phyloP scores from a whole-genome alignment of 1,284 basidiomycete species.

The Ceratobasidium sp. region DNA sequence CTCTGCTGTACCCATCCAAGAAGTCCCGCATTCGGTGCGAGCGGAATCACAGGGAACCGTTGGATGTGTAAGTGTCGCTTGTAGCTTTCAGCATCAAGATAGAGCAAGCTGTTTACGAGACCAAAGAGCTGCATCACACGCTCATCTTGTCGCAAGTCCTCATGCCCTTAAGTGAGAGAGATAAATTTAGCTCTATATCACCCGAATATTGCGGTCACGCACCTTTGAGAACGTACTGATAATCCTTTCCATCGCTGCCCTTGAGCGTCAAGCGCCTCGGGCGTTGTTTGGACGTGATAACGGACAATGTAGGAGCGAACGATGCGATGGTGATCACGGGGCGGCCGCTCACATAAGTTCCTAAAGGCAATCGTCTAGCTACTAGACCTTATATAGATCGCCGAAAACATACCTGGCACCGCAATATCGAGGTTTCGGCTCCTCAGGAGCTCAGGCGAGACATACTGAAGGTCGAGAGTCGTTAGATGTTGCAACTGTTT shows the following conservation, averaged over 20 bases:
- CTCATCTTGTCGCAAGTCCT: slow-evolving; percentile 98
- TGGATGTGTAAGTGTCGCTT: slow-evolving; percentile 97
- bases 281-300: slow-evolving; percentile 98
- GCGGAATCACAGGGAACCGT: slow-evolving; percentile 91
- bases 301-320: slow-evolving; percentile 87
- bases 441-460: slow-evolving; percentile 92
- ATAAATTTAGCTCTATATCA: slow-evolving; percentile 13
- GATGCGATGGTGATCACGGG: slow-evolving; percentile 85
- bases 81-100: slow-evolving; percentile 94
- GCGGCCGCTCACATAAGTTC: slow-evolving; percentile 93
- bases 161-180: slow-evolving; percentile 73
- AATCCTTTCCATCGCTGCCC: slow-evolving; percentile 93
- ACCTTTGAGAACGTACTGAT: slow-evolving; percentile 95
- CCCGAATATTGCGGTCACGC: background rate
- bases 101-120: slow-evolving; percentile 94
- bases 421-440: slow-evolving; percentile 92
- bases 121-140: slow-evolving; percentile 99
- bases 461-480: slow-evolving; percentile 96
- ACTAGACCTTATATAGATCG: slow-evolving; percentile 4
- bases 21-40: slow-evolving; percentile 96
- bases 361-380: slow-evolving; percentile 56
- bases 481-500: slow-evolving; percentile 93
- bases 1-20: slow-evolving; percentile 97
- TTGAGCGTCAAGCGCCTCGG: slow-evolving; percentile 90
- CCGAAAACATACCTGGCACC: slow-evolving; percentile 77